Evolutionary conservation across 2,329 filamentous ascomycete genomes (phyloP), one percentile per base, ranked within the genome.

Genomic region (Beauveria asiatica): DNA sequence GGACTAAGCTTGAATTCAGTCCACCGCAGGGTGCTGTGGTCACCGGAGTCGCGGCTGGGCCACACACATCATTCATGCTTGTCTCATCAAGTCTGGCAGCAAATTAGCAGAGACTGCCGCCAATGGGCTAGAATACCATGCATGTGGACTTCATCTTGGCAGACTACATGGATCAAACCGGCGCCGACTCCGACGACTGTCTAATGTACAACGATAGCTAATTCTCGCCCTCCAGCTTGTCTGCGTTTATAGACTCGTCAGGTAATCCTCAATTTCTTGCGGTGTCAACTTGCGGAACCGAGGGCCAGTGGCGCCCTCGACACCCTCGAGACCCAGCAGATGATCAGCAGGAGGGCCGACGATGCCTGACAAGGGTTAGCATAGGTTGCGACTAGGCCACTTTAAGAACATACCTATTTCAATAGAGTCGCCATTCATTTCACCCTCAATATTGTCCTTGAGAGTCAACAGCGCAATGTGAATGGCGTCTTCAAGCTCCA

Each of bases 391-490:
- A 41, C 16, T 13, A 49, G 17, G 50, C 8, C 25, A 6, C 13
- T 30, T 48, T 58, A 11, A 50, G 49, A 49, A 53, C 54, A 33
- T 77, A 92, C 91, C 93, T 75, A 99, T 97, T 78, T 99, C 94
- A 65, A 99, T 95, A 37, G 93, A 97, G 74, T 97, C 92, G 64
- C 93, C 93, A 68, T 93, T 97, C 93, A 97, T 97, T 79, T 97
- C 94, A 61, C 94, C 94, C 79, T 97, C 93, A 72, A 99, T 99
- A 61, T 94, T 97, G 82, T 99, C 94, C 83, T 99, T 99, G 73
- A 99, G 80, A 27, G 94, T 99, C 73, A 99, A 80, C 59, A 99
- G 83, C 62, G 94, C 94, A 79, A 99, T 99, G 76, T 99, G 94
- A 67, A 99, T 94, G 10, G 94, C 94, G 76, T 99, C 94, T 77